Evolutionary conservation across 2,329 filamentous ascomycete genomes (phyloP).

Genomic region (Penicillium expansum): DNA sequence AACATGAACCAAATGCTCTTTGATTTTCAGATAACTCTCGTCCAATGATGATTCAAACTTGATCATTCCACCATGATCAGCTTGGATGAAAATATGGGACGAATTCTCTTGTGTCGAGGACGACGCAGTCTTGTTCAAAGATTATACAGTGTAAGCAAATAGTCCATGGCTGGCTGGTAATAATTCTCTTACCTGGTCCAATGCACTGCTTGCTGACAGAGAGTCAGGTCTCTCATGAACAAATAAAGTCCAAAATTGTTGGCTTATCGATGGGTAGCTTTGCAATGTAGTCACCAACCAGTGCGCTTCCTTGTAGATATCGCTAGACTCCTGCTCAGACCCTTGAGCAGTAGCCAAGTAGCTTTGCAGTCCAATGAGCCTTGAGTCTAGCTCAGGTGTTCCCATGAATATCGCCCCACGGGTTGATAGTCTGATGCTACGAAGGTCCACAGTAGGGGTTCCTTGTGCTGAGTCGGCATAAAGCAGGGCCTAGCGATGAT

Average conservation of each 20-base stretch:
- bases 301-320: constrained; percentile 13
- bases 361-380: constrained; percentile 32
- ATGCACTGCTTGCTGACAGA: background rate
- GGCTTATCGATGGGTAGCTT: constrained; percentile 3
- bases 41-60: constrained; percentile 20
- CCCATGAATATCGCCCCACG: constrained; percentile 38
- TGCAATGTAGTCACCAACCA: constrained; percentile 12
- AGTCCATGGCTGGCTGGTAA: background rate
- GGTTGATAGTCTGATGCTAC: constrained; percentile 19
- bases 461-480: constrained; percentile 8
- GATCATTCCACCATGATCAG: constrained; percentile 27
- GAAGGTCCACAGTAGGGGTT: constrained; percentile 19
- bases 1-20: constrained; percentile 2
- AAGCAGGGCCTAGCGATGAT: constrained; percentile 11
- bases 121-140: background rate
- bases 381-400: constrained; percentile 37
- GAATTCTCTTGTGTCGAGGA: background rate
- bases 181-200: constrained; percentile 2
- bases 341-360: constrained; percentile 30
- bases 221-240: constrained; percentile 1
- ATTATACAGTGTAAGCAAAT: background rate
- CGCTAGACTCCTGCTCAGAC: constrained; percentile 22
- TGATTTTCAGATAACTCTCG: constrained; percentile 12
- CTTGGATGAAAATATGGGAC: constrained; percentile 26
- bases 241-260: constrained; percentile 4